Evolutionary conservation across 2,329 filamentous ascomycete species (phyloP), one percentile per base, ranked within the genome.

Genomic region (Cercospora canescens): DNA sequence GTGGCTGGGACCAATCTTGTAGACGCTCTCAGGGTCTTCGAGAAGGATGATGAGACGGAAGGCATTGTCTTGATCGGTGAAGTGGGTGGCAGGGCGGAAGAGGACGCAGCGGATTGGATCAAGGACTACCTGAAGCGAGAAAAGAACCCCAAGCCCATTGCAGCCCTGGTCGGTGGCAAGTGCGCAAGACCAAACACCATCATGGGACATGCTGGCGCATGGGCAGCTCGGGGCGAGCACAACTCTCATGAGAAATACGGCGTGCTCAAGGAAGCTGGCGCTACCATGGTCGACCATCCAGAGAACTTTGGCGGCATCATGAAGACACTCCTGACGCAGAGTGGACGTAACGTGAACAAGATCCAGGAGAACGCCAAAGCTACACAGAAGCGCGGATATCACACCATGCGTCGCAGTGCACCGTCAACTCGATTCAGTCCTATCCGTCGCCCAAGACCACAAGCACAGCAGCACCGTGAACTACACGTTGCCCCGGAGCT

Each of bases 191-290:
- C 82, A 16, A 88, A 88, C 14, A 84, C 86, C 24, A 85, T 92
- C 50, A 93, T 94, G 90, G 91, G 91, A 9, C 91, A 94, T 76
- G 90, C 91, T 9, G 91, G 91, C 50, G 91, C 91, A 14, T 92
- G 91, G 82, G 82, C 84, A 61, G 84, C 88, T 1, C 84, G 87
- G 6, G 89, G 89, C 21, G 90, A 94, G 74, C 85, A 88, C 3
- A 83, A 83, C 66, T 86, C 88, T 0, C 79, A 82, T 41, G 82
- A 84, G n/a, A 94, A 94, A 78, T 87, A 90, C 66, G 84, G 83
- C 48, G 85, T 87, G 1, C 82, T 94, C n/a, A 80, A 88, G 74
- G 81, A 84, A 63, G 90, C 85, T 12, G 90, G 90, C 2, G 90
- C 86, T 0, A 86, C 85, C 0, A 87, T 94, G 78, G 88, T 93